phyloP scores from a whole-genome alignment of 805 yeast genomes.

The Starmerella bombi region DNA sequence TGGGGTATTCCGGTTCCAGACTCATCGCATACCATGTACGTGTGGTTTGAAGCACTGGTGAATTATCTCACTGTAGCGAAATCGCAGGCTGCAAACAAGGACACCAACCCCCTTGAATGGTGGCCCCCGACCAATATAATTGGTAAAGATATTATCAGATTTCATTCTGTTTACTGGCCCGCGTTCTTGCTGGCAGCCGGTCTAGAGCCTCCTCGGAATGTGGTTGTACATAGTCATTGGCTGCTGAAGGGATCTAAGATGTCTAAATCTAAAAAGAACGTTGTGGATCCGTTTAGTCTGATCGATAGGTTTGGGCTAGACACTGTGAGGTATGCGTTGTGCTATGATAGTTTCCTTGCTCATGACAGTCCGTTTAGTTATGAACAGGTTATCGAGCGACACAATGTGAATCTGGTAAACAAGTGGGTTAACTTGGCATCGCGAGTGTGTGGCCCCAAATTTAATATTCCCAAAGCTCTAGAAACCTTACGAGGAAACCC shows the following conservation, averaged over 20 bases:
- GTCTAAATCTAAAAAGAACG: slow-evolving; percentile 89
- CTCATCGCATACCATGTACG: slow-evolving; percentile 66
- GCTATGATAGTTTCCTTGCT: slow-evolving; percentile 60
- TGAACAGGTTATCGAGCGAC: slow-evolving; percentile 35
- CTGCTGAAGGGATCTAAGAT: slow-evolving; percentile 75
- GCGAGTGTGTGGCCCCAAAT: slow-evolving; percentile 60
- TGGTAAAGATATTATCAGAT: slow-evolving; percentile 82
- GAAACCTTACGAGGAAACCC: background rate
- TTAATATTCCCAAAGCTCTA: slow-evolving; percentile 32
- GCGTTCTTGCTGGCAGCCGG: slow-evolving; percentile 75
- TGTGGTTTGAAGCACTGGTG: slow-evolving; percentile 91
- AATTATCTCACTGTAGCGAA: slow-evolving; percentile 52
- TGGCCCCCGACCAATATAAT: slow-evolving; percentile 74
- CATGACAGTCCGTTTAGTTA: slow-evolving; percentile 72
- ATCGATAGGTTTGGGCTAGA: slow-evolving; percentile 49
- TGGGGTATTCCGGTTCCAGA: slow-evolving; percentile 91
- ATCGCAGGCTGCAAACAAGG: slow-evolving; percentile 1
- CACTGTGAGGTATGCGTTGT: slow-evolving; percentile 53
- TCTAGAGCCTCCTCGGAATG: slow-evolving; percentile 51
- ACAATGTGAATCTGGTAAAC: slow-evolving; percentile 46
- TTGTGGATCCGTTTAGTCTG: slow-evolving; percentile 74
- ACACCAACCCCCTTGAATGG: slow-evolving; percentile 19
- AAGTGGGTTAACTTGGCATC: slow-evolving; percentile 71
- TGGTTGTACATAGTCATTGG: slow-evolving; percentile 93
- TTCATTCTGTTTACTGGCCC: slow-evolving; percentile 93